A percentile compares a stretch with the other conserved stretches of the same genome.
These are phyloP conservation scores for Scytalidium lignicola DNA, from an alignment of 2,329 filamentous ascomycete genomes.

Conservation along the genomic window DNA sequence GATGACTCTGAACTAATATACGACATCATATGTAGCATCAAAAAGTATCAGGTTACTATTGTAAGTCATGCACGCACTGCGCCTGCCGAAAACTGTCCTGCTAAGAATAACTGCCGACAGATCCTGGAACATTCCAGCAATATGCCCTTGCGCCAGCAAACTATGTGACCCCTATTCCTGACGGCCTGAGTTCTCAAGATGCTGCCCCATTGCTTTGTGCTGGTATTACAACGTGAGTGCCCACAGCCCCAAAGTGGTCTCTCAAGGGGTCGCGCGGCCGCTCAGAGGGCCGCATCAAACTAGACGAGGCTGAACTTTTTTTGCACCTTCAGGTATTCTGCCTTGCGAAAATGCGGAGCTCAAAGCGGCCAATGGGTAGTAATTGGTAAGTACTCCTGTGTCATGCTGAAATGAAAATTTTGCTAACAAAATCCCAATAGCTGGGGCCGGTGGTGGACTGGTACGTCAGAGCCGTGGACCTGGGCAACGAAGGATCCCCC, in stretches of 20 bases:
- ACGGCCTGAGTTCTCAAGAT: slow-evolving; percentile 49
- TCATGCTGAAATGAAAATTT: not conserved
- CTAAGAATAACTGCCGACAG: slow-evolving; percentile 7
- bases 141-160: slow-evolving; percentile 59
- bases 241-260: slow-evolving; percentile 10
- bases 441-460: slow-evolving; percentile 58
- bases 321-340: slow-evolving; percentile 43
- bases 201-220: slow-evolving; percentile 66
- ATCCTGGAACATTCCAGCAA: slow-evolving; percentile 67
- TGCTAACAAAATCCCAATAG: slow-evolving; percentile 13
- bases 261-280: slow-evolving; percentile 9
- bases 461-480: slow-evolving; percentile 10
- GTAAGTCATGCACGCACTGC: slow-evolving; percentile 19
- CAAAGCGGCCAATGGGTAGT: slow-evolving; percentile 40
- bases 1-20: slow-evolving; percentile 6
- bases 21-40: slow-evolving; percentile 30
- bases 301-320: slow-evolving; percentile 18
- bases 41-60: slow-evolving; percentile 61
- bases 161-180: slow-evolving; percentile 67
- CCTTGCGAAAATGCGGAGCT: slow-evolving; percentile 55
- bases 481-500: not conserved
- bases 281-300: slow-evolving; percentile 17
- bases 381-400: slow-evolving; percentile 27
- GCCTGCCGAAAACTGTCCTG: not conserved
- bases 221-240: slow-evolving; percentile 50